These are phyloP conservation scores for Luffa acutangula DNA, from an alignment of 306 rosid genomes.

Conservation along the genomic window DNA sequence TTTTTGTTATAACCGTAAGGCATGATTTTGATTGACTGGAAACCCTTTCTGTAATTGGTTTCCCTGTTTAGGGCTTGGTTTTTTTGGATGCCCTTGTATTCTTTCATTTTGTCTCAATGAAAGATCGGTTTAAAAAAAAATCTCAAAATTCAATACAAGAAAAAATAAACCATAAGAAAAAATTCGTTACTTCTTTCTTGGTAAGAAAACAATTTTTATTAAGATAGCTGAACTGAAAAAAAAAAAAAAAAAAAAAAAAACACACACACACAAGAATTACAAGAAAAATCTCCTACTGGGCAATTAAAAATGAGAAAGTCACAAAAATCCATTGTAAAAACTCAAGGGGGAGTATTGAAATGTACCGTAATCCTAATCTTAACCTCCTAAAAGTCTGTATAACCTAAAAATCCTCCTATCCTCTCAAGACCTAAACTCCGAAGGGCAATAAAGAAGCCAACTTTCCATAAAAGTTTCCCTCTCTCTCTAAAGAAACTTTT, in stretches of 20 bases:
- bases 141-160: too few relatives aligned
- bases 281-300: not conserved
- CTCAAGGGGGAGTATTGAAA: not conserved
- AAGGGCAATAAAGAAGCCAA: not conserved
- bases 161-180: not conserved
- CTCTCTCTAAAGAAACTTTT: not conserved
- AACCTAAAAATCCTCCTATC: not conserved
- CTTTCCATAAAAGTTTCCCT: not conserved
- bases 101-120: too few relatives aligned
- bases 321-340: not conserved
- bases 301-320: not conserved
- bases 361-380: not conserved
- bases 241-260: not conserved
- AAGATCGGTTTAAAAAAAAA: too few relatives aligned
- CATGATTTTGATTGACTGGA: too few relatives aligned
- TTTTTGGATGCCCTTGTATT: too few relatives aligned
- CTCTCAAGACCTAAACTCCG: not conserved
- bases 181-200: not conserved
- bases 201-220: too few relatives aligned
- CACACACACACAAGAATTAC: too few relatives aligned
- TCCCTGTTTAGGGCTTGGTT: too few relatives aligned
- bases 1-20: too few relatives aligned
- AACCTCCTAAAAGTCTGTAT: not conserved
- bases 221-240: too few relatives aligned
- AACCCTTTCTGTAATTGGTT: too few relatives aligned